Conservation (phyloP, 2,329 filamentous ascomycete species). For the Aspergillus intermedius region DNA sequence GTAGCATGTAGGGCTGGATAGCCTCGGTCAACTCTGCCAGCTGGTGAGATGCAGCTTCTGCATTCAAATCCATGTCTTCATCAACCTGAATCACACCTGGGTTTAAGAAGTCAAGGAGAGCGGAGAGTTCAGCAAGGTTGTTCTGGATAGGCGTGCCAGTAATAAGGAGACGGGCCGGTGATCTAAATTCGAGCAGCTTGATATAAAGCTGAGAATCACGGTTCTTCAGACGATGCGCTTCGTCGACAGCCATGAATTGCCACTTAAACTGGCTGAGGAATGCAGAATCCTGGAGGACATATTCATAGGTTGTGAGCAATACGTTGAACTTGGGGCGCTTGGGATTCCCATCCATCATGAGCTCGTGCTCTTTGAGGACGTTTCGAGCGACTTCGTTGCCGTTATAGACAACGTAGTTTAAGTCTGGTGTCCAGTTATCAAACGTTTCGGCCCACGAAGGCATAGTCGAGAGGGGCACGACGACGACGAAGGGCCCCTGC, state of each 20-base stretch:
- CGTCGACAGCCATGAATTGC: conserved; percentile 94
- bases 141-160: conserved; percentile 98
- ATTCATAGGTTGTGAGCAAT: conserved; percentile 96
- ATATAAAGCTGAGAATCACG: conserved; percentile 87
- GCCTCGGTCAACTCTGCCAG: conserved; percentile 76
- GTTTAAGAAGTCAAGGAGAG: conserved; percentile 92
- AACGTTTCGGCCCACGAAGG: conserved; percentile 98
- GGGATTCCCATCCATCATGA: conserved; percentile 77
- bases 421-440: conserved; percentile 87
- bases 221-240: conserved; percentile 95
- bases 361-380: conserved; percentile 84
- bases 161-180: conserved; percentile 84
- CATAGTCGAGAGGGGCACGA: conserved; percentile 95
- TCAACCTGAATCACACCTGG: conserved; percentile 90
- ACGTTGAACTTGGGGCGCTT: conserved; percentile 94
- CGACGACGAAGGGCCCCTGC: conserved; percentile 90
- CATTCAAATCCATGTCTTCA: conserved; percentile 78
- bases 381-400: conserved; percentile 79
- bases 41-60: conserved; percentile 77
- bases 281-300: conserved; percentile 76
- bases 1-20: conserved; percentile 90
- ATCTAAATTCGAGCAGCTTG: conserved; percentile 76
- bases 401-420: conserved; percentile 96
- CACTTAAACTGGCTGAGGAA: conserved; percentile 90
- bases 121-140: conserved; percentile 84